These are phyloP conservation scores for Tardiomyces digboiensis DNA, from an alignment of 1,139 yeast species.

Conservation along the genomic window DNA sequence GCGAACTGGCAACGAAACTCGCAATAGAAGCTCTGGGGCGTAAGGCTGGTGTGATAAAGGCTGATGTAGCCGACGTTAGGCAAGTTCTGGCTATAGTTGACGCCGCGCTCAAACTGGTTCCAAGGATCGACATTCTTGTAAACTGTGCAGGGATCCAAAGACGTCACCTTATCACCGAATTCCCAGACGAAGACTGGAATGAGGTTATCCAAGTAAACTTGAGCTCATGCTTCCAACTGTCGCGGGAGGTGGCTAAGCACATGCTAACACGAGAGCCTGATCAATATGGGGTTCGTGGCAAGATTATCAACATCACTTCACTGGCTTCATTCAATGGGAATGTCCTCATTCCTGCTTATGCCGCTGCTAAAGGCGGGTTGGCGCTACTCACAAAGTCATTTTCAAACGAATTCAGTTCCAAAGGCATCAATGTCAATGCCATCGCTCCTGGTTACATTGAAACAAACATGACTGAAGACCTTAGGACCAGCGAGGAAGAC, in stretches of 20 bases:
- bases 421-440: conserved; percentile 44
- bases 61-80: conserved; percentile 21
- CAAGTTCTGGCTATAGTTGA: conserved; percentile 23
- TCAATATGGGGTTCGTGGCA: conserved; percentile 42
- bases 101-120: conserved; percentile 20
- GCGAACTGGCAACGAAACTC: not conserved
- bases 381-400: conserved; percentile 40
- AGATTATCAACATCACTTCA: conserved; percentile 57
- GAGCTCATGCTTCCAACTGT: conserved; percentile 36
- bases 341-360: conserved; percentile 37
- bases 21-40: conserved; percentile 19
- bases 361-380: conserved; percentile 45
- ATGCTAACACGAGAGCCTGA: conserved; percentile 26
- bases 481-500: conserved; percentile 28
- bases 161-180: conserved; percentile 29
- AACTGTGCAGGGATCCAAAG: conserved; percentile 47
- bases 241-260: conserved; percentile 38
- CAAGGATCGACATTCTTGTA: conserved; percentile 39
- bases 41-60: conserved; percentile 18
- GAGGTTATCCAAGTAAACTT: conserved; percentile 42
- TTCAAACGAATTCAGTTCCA: conserved; percentile 43
- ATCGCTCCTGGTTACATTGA: conserved; percentile 48
- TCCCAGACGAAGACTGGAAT: conserved; percentile 34
- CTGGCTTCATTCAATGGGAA: conserved; percentile 37
- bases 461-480: conserved; percentile 40